These are phyloP conservation scores for Fusarium cyanostomum DNA, from an alignment of 2,329 filamentous ascomycete genomes.

Conservation along the genomic window DNA sequence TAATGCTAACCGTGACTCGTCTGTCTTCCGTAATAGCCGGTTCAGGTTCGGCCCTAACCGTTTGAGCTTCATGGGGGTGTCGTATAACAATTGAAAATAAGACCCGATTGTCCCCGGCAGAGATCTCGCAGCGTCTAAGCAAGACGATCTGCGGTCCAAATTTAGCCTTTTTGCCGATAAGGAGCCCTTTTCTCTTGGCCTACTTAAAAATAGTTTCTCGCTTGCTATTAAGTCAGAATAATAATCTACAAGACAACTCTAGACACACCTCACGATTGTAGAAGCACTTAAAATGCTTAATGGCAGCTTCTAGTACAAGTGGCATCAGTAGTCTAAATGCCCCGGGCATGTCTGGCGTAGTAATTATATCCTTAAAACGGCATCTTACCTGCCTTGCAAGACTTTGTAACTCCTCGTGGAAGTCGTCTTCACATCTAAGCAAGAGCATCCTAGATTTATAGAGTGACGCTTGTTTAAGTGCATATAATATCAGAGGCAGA, in stretches of 20 bases:
- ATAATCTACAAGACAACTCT: not conserved
- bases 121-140: conserved; percentile 1
- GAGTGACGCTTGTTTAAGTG: not conserved
- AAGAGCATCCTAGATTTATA: not conserved
- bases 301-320: not conserved
- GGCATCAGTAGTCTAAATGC: conserved; percentile 1
- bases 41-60: too few relatives aligned
- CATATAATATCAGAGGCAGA: not conserved
- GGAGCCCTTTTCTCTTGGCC: not conserved
- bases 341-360: conserved; percentile 2
- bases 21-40: too few relatives aligned
- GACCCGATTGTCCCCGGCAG: not conserved
- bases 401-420: not conserved
- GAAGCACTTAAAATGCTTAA: conserved; percentile 7
- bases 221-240: conserved; percentile 2
- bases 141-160: conserved; percentile 7
- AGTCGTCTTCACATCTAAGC: not conserved
- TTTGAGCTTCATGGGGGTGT: not conserved
- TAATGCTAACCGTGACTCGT: conserved; percentile 4
- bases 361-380: conserved; percentile 4
- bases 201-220: conserved; percentile 3
- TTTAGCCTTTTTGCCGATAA: not conserved
- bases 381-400: not conserved
- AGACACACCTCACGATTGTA: conserved; percentile 1
- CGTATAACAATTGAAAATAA: conserved; percentile 4